These are phyloP conservation scores for Globisporangium cylindrosporum DNA, from an alignment of 352 stramenopile genomes.

Conservation along the genomic window DNA sequence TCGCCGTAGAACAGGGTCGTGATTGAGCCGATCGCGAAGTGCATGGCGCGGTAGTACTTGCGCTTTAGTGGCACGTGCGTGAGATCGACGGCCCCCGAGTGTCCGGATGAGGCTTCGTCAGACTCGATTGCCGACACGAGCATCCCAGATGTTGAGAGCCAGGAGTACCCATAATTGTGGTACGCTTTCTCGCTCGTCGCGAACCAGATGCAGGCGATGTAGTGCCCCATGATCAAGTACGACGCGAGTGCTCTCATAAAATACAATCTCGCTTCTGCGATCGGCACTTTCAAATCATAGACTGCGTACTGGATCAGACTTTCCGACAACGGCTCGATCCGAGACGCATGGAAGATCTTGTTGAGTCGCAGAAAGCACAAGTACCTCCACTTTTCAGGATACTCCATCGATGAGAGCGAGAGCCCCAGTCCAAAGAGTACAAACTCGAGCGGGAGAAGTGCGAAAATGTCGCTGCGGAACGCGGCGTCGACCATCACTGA, in stretches of 20 bases:
- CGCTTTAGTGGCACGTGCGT: conserved; percentile 32
- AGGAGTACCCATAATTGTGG: conserved; percentile 42
- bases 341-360: conserved; percentile 38
- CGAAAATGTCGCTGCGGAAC: conserved; percentile 37
- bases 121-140: conserved; percentile 25
- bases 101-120: conserved; percentile 1
- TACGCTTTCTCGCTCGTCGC: conserved; percentile 36
- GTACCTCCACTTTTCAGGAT: conserved; percentile 31
- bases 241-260: conserved; percentile 44
- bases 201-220: conserved; percentile 64
- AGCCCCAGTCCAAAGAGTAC: conserved; percentile 22
- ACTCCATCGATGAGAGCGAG: conserved; percentile 16
- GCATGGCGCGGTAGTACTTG: conserved; percentile 65
- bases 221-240: conserved; percentile 63
- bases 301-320: conserved; percentile 59
- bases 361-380: conserved; percentile 56
- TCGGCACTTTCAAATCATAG: conserved; percentile 47
- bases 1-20: conserved; percentile 72
- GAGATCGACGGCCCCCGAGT: conserved; percentile 23
- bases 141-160: conserved; percentile 59
- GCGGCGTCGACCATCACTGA: conserved; percentile 22
- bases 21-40: conserved; percentile 64
- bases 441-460: conserved; percentile 51
- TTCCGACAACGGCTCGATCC: conserved; percentile 38
- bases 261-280: conserved; percentile 40